phyloP scores from a whole-genome alignment of 768 basidiomycete species.

The Pulveroboletus sp. region DNA sequence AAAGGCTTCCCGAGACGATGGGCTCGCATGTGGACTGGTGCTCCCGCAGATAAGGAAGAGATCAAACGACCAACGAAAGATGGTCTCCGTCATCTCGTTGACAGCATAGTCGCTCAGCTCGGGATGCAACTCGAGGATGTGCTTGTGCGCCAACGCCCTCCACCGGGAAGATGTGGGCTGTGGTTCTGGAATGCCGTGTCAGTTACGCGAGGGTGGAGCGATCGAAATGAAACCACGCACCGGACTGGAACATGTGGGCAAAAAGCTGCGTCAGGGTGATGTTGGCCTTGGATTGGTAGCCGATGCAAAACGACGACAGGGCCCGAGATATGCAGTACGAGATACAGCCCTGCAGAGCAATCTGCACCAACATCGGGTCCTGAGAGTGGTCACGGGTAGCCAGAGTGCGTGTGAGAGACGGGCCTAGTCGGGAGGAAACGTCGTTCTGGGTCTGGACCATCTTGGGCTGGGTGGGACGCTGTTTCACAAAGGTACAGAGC shows the following conservation, averaged over 20 bases:
- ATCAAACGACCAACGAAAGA: constrained; percentile 69
- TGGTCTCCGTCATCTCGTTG: constrained; percentile 72
- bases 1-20: constrained; percentile 39
- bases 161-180: constrained; percentile 78
- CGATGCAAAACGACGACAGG: constrained; percentile 69
- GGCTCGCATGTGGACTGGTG: constrained; percentile 37
- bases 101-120: constrained; percentile 62
- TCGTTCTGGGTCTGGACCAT: constrained; percentile 55
- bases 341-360: constrained; percentile 71
- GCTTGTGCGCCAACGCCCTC: constrained; percentile 68
- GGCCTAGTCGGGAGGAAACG: constrained; percentile 61
- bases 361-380: constrained; percentile 73
- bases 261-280: constrained; percentile 61
- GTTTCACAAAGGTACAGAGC: constrained; percentile 51
- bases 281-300: constrained; percentile 69
- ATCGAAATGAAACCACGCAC: constrained; percentile 32
- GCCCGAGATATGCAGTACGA: constrained; percentile 65
- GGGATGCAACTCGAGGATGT: constrained; percentile 67
- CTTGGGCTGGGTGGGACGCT: constrained; percentile 38
- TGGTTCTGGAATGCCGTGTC: constrained; percentile 45
- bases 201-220: constrained; percentile 9
- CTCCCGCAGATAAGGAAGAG: constrained; percentile 66
- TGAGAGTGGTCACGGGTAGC: constrained; percentile 66
- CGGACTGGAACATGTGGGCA: constrained; percentile 51
- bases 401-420: constrained; percentile 58